phyloP scores from a whole-genome alignment of 768 basidiomycete species.

The Suillus placidus region DNA sequence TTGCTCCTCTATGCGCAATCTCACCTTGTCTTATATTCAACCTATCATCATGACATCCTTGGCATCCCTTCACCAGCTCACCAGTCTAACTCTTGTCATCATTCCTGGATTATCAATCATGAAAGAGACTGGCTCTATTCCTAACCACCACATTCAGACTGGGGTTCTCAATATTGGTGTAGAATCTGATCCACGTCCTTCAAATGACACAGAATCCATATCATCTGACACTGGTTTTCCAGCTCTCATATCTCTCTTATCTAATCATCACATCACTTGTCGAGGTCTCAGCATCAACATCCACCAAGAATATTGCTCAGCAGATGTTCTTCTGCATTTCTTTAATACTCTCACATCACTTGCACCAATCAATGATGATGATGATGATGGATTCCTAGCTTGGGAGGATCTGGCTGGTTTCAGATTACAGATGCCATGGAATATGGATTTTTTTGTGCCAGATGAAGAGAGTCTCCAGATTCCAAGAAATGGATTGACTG shows the following conservation, averaged over 20 bases:
- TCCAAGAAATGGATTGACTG: no score
- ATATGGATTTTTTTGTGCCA: no score
- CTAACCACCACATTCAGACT: no score
- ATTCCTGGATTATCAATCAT: background rate
- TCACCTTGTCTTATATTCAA: background rate
- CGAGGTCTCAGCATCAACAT: background rate
- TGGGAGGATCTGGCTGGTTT: no score
- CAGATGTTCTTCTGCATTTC: background rate
- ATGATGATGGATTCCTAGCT: background rate
- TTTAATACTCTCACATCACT: background rate
- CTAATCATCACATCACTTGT: background rate
- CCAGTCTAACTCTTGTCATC: background rate
- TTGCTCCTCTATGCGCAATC: background rate
- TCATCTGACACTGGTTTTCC: background rate
- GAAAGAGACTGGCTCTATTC: no score
- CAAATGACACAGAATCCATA: background rate
- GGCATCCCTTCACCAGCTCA: background rate
- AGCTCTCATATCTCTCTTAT: background rate
- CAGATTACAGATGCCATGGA: no score
- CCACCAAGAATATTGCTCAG: background rate
- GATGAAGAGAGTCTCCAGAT: no score
- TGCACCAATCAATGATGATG: background rate
- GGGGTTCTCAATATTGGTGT: background rate
- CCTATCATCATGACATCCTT: background rate
- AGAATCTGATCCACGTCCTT: background rate